These are phyloP conservation scores for Yamadazyma songkhlaensis DNA, from an alignment of 1,139 yeast genomes.

Conservation along the genomic window DNA sequence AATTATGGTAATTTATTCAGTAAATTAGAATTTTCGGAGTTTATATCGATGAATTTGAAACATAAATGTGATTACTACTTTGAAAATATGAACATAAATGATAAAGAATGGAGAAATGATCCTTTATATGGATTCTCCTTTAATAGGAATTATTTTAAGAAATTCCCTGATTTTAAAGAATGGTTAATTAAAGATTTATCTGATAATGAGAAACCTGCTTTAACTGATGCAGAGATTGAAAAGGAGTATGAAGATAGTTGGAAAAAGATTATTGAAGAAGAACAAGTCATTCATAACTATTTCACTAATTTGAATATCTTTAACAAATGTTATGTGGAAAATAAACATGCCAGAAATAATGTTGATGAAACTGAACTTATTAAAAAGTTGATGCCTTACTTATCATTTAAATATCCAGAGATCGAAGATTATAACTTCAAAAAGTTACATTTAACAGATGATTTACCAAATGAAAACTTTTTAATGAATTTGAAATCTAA, in stretches of 20 bases:
- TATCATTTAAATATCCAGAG: slow-evolving; percentile 22
- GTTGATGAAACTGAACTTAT: slow-evolving; percentile 15
- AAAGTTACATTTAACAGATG: slow-evolving; percentile 5
- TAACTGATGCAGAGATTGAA: slow-evolving; percentile 6
- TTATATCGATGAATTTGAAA: not conserved
- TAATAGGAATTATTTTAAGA: slow-evolving; percentile 13
- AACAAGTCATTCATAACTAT: slow-evolving; percentile 37
- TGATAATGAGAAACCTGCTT: slow-evolving; percentile 5
- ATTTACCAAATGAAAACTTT: slow-evolving; percentile 15
- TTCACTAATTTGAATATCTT: slow-evolving; percentile 40
- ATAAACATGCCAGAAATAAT: slow-evolving; percentile 14
- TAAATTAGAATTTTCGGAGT: slow-evolving; percentile 8
- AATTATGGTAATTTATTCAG: slow-evolving; percentile 11
- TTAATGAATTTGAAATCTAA: slow-evolving; percentile 19
- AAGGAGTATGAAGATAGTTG: slow-evolving; percentile 9
- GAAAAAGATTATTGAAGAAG: slow-evolving; percentile 17
- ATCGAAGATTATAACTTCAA: slow-evolving; percentile 19
- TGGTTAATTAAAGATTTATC: slow-evolving; percentile 2
- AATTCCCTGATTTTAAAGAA: slow-evolving; percentile 14
- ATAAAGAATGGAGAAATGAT: slow-evolving; percentile 14
- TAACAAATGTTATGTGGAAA: slow-evolving; percentile 38
- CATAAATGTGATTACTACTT: slow-evolving; percentile 15
- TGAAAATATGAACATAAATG: slow-evolving; percentile 8
- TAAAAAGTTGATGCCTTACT: slow-evolving; percentile 22
- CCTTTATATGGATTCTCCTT: slow-evolving; percentile 16